Conservation (phyloP, 495 filamentous ascomycete species). For the Aspergillus panamensis region DNA sequence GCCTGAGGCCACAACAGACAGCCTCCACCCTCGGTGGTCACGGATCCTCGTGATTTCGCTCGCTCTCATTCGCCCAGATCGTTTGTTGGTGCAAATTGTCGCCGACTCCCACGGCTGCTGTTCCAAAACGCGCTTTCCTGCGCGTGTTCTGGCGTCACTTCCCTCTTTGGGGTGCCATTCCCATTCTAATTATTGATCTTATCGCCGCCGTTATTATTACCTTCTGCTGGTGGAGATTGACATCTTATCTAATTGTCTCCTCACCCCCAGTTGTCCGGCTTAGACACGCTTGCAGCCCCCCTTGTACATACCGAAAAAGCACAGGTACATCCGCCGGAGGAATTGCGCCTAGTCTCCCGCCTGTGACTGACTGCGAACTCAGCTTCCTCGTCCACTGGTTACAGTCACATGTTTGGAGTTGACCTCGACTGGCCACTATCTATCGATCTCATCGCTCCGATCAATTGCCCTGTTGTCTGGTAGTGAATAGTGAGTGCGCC, state of each 20-base stretch:
- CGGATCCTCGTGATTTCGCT: constrained; percentile 1
- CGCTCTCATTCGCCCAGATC: constrained; percentile 5
- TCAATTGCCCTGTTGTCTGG: background rate
- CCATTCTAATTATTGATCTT: constrained; percentile 1
- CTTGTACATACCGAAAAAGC: background rate
- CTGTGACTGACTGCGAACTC: background rate
- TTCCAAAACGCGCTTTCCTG: constrained; percentile 12
- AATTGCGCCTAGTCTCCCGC: background rate
- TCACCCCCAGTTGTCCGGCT: background rate
- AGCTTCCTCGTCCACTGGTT: background rate
- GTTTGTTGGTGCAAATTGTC: background rate
- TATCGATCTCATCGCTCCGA: background rate
- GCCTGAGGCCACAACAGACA: constrained; percentile 14
- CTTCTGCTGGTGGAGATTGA: constrained; percentile 12
- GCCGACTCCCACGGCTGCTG: constrained; percentile 8
- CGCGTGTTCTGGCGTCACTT: constrained; percentile 10
- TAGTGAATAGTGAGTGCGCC: background rate
- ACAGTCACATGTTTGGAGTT: constrained; percentile 8
- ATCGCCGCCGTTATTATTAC: constrained; percentile 1
- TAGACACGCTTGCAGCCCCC: background rate
- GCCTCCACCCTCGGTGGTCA: no score
- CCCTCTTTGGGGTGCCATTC: background rate
- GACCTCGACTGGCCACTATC: constrained; percentile 5
- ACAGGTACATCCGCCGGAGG: background rate
- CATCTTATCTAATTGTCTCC: background rate